These are phyloP conservation scores for Mycena capillaripes DNA, from an alignment of 768 basidiomycete species.

Conservation along the genomic window DNA sequence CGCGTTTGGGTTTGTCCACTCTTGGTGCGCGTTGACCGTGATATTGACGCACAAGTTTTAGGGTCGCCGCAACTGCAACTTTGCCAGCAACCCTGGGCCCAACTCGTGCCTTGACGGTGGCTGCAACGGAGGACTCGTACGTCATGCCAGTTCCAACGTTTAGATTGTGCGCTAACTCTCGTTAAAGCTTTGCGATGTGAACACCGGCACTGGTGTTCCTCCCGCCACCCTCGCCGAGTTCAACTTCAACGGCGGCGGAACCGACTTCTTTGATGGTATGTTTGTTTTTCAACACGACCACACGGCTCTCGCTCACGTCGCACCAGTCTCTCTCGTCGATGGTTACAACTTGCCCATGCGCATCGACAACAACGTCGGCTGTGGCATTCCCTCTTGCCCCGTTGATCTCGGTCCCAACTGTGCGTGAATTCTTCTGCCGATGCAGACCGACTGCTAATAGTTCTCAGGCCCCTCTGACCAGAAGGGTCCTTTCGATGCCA, in stretches of 20 bases:
- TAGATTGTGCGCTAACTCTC: neutral
- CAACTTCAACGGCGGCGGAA: constrained; percentile 44
- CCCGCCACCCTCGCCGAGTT: constrained; percentile 54
- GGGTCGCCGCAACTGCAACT: constrained; percentile 21
- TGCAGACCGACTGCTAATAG: too few relatives aligned
- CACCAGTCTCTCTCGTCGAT: constrained; percentile 57
- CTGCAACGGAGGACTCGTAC: constrained; percentile 62
- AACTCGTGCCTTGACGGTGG: constrained; percentile 60
- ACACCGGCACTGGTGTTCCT: constrained; percentile 49
- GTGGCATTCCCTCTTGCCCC: constrained; percentile 54
- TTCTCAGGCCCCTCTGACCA: constrained; percentile 46
- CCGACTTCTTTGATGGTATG: constrained; percentile 50
- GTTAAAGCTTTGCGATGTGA: constrained; percentile 29
- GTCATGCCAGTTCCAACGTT: constrained; percentile 27
- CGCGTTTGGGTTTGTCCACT: constrained; percentile 4
- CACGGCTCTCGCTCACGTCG: neutral
- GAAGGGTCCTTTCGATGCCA: constrained; percentile 54
- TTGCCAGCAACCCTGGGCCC: constrained; percentile 30
- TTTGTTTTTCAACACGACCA: neutral
- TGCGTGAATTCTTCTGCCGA: neutral
- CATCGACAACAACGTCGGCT: constrained; percentile 56
- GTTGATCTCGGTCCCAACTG: constrained; percentile 62
- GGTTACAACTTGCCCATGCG: constrained; percentile 62
- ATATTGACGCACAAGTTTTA: neutral
- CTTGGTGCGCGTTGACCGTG: neutral